These are phyloP conservation scores for Coniella vitis DNA, from an alignment of 2,329 filamentous ascomycete species.

Conservation along the genomic window DNA sequence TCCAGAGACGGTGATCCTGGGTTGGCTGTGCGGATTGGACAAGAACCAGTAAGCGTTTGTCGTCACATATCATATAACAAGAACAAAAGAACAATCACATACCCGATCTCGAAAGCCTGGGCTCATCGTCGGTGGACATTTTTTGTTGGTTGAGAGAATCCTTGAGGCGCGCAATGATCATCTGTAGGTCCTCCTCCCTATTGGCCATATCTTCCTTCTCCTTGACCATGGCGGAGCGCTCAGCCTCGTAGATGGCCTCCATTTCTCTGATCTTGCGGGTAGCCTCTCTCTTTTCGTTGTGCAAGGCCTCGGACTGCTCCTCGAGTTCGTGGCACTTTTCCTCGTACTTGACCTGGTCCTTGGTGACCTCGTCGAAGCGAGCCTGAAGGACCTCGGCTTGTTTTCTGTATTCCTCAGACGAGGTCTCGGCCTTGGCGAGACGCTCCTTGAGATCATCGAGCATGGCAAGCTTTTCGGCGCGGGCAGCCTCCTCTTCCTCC, in stretches of 20 bases:
- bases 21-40: conserved; percentile 26
- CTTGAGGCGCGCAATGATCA: conserved; percentile 85
- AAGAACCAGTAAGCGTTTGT: conserved; percentile 4
- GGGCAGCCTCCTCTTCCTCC: conserved; percentile 62
- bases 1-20: conserved; percentile 65
- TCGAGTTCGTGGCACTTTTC: conserved; percentile 83
- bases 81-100: conserved; percentile 23
- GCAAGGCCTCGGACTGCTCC: conserved; percentile 71
- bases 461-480: conserved; percentile 70
- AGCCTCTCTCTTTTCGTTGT: conserved; percentile 78
- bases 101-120: conserved; percentile 53
- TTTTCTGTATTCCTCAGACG: conserved; percentile 73
- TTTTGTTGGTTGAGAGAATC: conserved; percentile 79
- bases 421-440: conserved; percentile 70
- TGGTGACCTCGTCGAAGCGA: conserved; percentile 75
- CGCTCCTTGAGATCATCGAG: conserved; percentile 81
- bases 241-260: conserved; percentile 86
- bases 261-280: conserved; percentile 82
- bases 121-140: conserved; percentile 52
- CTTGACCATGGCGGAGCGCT: conserved; percentile 78
- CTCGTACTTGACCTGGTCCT: conserved; percentile 80
- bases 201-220: conserved; percentile 85
- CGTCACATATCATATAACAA: not conserved
- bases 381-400: conserved; percentile 80
- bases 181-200: conserved; percentile 84